A percentile compares a stretch with the other conserved stretches of the same genome.
phyloP scores from a whole-genome alignment of 768 basidiomycete genomes.

The Serendipita sp. region DNA sequence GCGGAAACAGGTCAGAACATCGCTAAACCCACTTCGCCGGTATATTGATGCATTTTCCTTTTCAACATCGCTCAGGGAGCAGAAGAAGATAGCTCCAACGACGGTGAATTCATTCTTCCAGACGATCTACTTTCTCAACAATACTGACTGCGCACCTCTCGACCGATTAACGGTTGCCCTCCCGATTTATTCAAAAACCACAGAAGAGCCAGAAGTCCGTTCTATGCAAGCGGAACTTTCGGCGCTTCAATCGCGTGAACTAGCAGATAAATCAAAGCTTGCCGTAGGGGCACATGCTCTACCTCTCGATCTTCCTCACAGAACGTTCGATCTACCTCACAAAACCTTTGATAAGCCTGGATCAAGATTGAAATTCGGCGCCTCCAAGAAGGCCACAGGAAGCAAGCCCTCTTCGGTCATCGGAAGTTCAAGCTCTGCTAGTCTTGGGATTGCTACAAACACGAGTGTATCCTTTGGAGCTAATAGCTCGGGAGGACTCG shows the following conservation, averaged over 20 bases:
- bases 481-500: neutral
- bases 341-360: no score
- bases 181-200: neutral
- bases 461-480: neutral
- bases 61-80: neutral
- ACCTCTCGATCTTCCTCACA: neutral
- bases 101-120: neutral
- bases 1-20: conserved; percentile 2
- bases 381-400: neutral
- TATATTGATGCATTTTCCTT: neutral
- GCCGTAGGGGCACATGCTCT: neutral
- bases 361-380: neutral
- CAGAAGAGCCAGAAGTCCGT: neutral
- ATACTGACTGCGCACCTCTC: neutral
- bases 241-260: neutral
- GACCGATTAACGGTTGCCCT: neutral
- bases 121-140: neutral
- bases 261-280: neutral
- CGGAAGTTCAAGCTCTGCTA: neutral
- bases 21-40: neutral
- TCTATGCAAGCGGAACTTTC: neutral
- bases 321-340: neutral
- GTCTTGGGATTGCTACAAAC: neutral
- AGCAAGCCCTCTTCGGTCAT: neutral
- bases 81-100: neutral